These are phyloP conservation scores for Podaxis pistillaris DNA, from an alignment of 768 basidiomycete species.

Conservation along the genomic window DNA sequence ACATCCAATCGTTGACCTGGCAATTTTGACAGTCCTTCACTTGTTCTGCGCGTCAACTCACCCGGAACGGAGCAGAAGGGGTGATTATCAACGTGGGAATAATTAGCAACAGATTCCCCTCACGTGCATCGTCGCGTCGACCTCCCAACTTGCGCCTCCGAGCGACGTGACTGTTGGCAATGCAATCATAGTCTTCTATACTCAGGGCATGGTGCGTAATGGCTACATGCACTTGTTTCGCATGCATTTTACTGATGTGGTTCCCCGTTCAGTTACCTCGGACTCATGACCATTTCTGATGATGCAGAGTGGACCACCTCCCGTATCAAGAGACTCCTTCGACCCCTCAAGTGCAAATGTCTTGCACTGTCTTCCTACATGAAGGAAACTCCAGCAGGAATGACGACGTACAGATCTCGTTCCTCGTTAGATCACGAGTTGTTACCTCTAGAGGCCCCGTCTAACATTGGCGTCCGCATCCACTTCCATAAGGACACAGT, in stretches of 20 bases:
- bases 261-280: background rate
- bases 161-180: background rate
- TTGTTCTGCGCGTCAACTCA: no score
- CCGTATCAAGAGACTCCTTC: constrained; percentile 41
- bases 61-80: background rate
- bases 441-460: constrained; percentile 35
- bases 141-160: background rate
- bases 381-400: constrained; percentile 7
- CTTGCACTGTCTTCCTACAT: constrained; percentile 29
- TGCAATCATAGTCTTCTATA: background rate
- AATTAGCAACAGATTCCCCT: background rate
- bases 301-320: constrained; percentile 10
- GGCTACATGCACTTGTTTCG: background rate
- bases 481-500: constrained; percentile 31
- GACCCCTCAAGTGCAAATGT: constrained; percentile 49
- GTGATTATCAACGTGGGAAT: background rate
- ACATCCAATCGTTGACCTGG: background rate
- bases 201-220: background rate
- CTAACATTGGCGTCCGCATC: constrained; percentile 29
- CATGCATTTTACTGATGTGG: background rate
- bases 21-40: background rate
- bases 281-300: constrained; percentile 5
- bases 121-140: background rate
- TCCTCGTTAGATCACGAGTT: constrained; percentile 24
- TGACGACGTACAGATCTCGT: background rate